These are phyloP conservation scores for Biscogniauxia marginata DNA, from an alignment of 2,329 filamentous ascomycete species.

Conservation along the genomic window DNA sequence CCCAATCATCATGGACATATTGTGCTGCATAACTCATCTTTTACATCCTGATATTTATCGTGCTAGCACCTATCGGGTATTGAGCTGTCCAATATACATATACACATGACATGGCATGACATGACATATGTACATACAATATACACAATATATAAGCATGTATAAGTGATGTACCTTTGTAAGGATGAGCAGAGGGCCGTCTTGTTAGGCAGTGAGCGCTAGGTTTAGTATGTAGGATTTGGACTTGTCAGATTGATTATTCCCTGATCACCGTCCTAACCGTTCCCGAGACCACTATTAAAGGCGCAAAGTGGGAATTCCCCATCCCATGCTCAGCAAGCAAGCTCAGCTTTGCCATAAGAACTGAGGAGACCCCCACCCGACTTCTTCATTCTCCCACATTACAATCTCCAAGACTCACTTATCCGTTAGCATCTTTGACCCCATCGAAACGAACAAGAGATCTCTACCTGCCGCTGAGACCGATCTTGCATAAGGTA, in stretches of 20 bases:
- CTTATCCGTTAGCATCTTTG: conserved; percentile 11
- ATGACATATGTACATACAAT: background rate
- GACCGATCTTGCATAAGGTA: background rate
- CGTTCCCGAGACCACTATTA: background rate
- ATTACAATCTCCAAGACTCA: background rate
- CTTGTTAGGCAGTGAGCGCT: background rate
- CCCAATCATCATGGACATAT: background rate
- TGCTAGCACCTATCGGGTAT: background rate
- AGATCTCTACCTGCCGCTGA: background rate
- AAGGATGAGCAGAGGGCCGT: background rate
- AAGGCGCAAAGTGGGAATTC: background rate
- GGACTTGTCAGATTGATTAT: background rate
- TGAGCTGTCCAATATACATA: background rate
- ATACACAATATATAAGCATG: background rate
- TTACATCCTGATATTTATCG: background rate
- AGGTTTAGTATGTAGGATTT: background rate
- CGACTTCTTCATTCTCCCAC: conserved; percentile 16
- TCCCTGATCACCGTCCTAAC: background rate
- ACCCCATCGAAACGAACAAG: conserved; percentile 3
- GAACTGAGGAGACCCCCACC: conserved; percentile 19
- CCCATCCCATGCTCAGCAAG: background rate
- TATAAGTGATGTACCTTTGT: background rate
- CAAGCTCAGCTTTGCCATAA: conserved; percentile 2
- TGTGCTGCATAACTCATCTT: background rate
- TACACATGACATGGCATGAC: no score